Conservation (phyloP, 2,329 filamentous ascomycete genomes). For the Epichloe gansuensis region DNA sequence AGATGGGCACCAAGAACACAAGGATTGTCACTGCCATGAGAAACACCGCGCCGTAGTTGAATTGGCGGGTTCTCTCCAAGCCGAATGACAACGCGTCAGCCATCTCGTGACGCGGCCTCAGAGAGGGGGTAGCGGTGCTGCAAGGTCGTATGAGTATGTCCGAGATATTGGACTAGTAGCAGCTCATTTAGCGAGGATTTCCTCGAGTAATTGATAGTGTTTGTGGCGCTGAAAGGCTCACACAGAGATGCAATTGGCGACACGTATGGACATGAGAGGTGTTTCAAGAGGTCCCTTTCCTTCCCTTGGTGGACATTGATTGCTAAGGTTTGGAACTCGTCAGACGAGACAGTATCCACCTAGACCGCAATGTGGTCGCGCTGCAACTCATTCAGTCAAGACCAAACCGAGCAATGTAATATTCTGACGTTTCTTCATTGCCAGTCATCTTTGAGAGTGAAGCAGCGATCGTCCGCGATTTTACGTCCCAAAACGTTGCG, state of each 20-base stretch:
- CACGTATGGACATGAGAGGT: background rate
- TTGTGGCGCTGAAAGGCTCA: no score
- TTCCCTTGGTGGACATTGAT: no score
- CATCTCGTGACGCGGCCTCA: background rate
- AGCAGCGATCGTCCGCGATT: no score
- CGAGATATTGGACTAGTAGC: no score
- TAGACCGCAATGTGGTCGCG: background rate
- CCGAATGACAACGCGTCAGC: background rate
- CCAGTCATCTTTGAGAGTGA: background rate
- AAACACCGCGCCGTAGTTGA: conserved; percentile 22
- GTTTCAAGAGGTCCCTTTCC: background rate
- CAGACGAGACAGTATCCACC: background rate
- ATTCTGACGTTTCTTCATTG: background rate
- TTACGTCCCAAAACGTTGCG: no score
- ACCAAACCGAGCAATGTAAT: no score
- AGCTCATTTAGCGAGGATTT: no score
- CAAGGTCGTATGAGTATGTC: no score
- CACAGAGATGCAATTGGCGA: background rate
- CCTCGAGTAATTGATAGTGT: no score
- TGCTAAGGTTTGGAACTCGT: background rate
- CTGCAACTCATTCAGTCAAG: no score
- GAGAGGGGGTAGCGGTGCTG: background rate
- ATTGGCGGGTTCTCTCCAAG: conserved; percentile 8
- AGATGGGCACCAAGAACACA: conserved; percentile 41
- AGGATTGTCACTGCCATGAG: conserved; percentile 32